Evolutionary conservation across 2,329 filamentous ascomycete species (phyloP), one percentile per base, ranked within the genome.

Genomic region (Penicillium thymicola): DNA sequence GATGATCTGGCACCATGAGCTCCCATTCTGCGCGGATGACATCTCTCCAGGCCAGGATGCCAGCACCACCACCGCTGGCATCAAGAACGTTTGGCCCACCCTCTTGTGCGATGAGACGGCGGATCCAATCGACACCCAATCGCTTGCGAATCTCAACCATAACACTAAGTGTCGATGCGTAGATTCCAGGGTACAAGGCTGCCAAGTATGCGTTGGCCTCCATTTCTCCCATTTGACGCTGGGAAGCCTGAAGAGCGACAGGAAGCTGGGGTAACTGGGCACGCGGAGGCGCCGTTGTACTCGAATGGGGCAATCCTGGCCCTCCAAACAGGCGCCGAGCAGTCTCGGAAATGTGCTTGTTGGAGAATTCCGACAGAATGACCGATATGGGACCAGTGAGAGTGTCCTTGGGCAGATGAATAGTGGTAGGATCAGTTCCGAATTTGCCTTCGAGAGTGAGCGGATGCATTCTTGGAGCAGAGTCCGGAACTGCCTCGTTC

Each of bases 21-120:
- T 89, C 85, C 87, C 89, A 96, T 70, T 97, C 92, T 0, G 92
- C 88, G 59, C 86, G 81, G 14, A 95, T 66, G 10, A 97, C 80
- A 63, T 93, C 87, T 63, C 85, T 77, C 78, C 85, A 86, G 27
- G 85, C 85, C 11, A 87, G 65, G 8, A 87, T 76, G 49, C 81
- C 84, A 32, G 84, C 85, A 58, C 85, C 85, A 51, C 80, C 85
- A 44, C 82, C 82, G 16, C 85, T 84, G 51, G 82, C 85, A 70
- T 88, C 85, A 37, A 88, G 75, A 11, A 88, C 77, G 52, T 78
- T 76, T 7, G 84, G 78, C 0, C 85, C 83, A 4, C 79, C 82
- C 57, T 81, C 78, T 69, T 84, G 83, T 41, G 72, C 71, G 8
- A 86, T 75, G 32, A 87, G 72, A 21, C 74, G 70, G 49, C 83